These are phyloP conservation scores for Uronychia setigera DNA, from an alignment of 73 alveolate genomes.

Conservation along the genomic window DNA sequence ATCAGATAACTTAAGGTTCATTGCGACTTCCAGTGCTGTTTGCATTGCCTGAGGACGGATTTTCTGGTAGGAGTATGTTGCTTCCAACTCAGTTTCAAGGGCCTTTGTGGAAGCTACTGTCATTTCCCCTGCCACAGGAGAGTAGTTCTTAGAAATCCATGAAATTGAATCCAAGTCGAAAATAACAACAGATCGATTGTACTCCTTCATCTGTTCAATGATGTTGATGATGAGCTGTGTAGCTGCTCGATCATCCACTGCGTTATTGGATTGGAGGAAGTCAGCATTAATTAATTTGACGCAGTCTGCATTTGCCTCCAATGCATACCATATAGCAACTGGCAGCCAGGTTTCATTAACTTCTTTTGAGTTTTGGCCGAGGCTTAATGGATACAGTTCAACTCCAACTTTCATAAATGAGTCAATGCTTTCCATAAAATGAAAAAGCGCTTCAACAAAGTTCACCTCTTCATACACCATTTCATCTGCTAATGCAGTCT, in stretches of 20 bases:
- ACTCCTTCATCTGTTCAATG: not conserved
- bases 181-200: not conserved
- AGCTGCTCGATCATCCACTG: not conserved
- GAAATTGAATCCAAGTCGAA: slow-evolving; percentile 8
- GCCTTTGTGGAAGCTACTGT: too few species aligned
- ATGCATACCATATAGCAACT: not conserved
- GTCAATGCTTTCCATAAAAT: not conserved
- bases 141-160: too few species aligned
- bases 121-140: too few species aligned
- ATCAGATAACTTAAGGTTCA: too few species aligned
- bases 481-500: too few species aligned
- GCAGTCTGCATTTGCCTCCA: not conserved
- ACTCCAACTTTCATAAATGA: not conserved
- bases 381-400: not conserved
- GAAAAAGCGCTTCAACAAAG: not conserved
- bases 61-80: too few species aligned
- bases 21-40: too few species aligned
- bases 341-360: slow-evolving; percentile 6
- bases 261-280: slow-evolving; percentile 1
- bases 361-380: not conserved
- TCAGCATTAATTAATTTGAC: not conserved
- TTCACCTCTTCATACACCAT: too few species aligned
- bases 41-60: too few species aligned
- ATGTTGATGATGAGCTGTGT: not conserved
- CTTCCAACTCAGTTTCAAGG: too few species aligned